A percentile compares a stretch with the other conserved stretches of the same genome.
Evolutionary conservation across 768 basidiomycete genomes (phyloP).

Genomic region (Russula olivacea): DNA sequence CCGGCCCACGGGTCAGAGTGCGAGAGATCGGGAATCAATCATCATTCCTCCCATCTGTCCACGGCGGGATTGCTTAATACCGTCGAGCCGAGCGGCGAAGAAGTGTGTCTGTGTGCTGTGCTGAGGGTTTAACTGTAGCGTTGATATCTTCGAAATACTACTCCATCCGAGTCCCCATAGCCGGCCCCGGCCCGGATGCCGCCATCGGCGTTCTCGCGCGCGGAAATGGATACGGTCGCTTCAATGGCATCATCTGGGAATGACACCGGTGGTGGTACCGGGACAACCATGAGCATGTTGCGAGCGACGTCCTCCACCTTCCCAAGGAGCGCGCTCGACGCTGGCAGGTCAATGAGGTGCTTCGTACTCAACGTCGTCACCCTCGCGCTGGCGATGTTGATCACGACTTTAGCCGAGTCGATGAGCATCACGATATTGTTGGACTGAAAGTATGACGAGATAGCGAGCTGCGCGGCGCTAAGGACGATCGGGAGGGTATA

Average conservation of each 20-base stretch:
- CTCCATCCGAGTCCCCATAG: no score
- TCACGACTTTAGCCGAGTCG: slow-evolving; percentile 10
- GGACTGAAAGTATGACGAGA: not conserved
- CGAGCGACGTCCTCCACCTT: not conserved
- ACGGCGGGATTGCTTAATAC: not conserved
- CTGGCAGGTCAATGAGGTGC: not conserved
- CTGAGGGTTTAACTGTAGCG: no score
- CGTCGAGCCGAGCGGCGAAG: no score
- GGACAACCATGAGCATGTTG: not conserved
- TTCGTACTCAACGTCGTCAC: not conserved
- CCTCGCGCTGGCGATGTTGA: slow-evolving; percentile 11
- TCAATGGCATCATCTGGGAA: not conserved
- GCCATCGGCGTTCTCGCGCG: not conserved
- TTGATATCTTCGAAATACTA: no score
- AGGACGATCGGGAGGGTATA: slow-evolving; percentile 8
- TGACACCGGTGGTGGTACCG: not conserved
- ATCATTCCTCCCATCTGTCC: not conserved
- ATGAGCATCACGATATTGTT: not conserved
- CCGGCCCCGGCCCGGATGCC: no score
- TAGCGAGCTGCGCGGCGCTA: slow-evolving; percentile 3
- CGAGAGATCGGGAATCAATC: no score
- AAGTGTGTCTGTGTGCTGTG: no score
- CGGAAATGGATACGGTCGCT: not conserved
- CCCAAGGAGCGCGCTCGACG: not conserved
- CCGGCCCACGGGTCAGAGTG: not conserved